Evolutionary conservation across 805 yeast genomes (phyloP).

Genomic region (Cyberlindnera maritima): DNA sequence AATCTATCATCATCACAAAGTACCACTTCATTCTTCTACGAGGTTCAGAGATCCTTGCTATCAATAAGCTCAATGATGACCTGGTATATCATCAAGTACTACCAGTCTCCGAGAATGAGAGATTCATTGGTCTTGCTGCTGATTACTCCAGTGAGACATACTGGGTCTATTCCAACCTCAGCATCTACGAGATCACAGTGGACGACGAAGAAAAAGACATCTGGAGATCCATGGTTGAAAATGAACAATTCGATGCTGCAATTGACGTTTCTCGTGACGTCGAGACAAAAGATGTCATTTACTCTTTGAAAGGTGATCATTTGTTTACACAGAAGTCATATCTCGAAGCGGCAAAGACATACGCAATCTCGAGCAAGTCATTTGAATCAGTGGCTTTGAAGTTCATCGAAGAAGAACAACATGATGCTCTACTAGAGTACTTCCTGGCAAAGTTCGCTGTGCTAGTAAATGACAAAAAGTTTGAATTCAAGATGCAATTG

Average conservation of each 20-base stretch:
- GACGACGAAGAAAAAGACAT: constrained; percentile 69
- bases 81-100: constrained; percentile 42
- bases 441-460: constrained; percentile 39
- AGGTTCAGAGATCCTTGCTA: constrained; percentile 39
- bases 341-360: constrained; percentile 48
- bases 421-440: constrained; percentile 45
- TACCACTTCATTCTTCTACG: constrained; percentile 52
- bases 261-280: constrained; percentile 38
- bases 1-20: constrained; percentile 45
- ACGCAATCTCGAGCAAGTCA: constrained; percentile 63
- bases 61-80: constrained; percentile 51
- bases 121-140: constrained; percentile 43
- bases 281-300: constrained; percentile 45
- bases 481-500: constrained; percentile 30
- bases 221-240: constrained; percentile 63
- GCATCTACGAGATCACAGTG: constrained; percentile 70
- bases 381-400: constrained; percentile 67
- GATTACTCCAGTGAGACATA: constrained; percentile 56
- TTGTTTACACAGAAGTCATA: constrained; percentile 33
- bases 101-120: constrained; percentile 33
- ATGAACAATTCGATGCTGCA: constrained; percentile 63
- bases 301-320: constrained; percentile 53
- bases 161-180: constrained; percentile 67
- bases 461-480: constrained; percentile 26
- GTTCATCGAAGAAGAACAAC: constrained; percentile 42